These are phyloP conservation scores for Kodamaea derodonti DNA, from an alignment of 1,139 yeast species.

Conservation along the genomic window DNA sequence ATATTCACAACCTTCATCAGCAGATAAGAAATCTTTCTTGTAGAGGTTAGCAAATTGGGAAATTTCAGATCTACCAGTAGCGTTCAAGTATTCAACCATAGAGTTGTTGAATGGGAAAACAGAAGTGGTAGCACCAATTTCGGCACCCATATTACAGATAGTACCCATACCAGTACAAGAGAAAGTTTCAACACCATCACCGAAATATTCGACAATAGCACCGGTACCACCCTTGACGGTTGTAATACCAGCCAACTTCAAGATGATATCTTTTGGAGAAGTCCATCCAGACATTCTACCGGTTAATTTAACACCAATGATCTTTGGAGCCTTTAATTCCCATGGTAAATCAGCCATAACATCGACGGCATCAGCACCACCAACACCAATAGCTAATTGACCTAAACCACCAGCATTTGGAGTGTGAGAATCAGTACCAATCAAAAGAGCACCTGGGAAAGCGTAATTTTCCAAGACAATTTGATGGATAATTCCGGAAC, in stretches of 20 bases:
- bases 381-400: constrained; percentile 98
- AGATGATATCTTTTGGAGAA: constrained; percentile 96
- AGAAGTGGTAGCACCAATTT: constrained; percentile 98
- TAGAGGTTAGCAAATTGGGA: constrained; percentile 76
- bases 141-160: constrained; percentile 99
- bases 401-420: constrained; percentile 99
- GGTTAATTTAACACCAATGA: constrained; percentile 93
- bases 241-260: constrained; percentile 92
- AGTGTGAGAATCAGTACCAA: constrained; percentile 98
- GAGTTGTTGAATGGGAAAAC: constrained; percentile 95
- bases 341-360: constrained; percentile 93
- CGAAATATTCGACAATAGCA: constrained; percentile 94
- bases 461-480: constrained; percentile 96
- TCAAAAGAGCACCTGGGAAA: constrained; percentile 95
- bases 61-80: constrained; percentile 82
- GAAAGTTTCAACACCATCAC: constrained; percentile 93
- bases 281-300: constrained; percentile 98
- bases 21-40: constrained; percentile 75
- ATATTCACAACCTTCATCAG: constrained; percentile 94
- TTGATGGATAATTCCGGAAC: constrained; percentile 98
- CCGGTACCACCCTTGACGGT: constrained; percentile 99
- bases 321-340: constrained; percentile 99
- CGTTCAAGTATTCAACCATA: constrained; percentile 83
- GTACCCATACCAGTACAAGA: constrained; percentile 99
- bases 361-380: constrained; percentile 99